Evolutionary conservation across 257 asterid genomes (phyloP).

Genomic region (Plantago major): DNA sequence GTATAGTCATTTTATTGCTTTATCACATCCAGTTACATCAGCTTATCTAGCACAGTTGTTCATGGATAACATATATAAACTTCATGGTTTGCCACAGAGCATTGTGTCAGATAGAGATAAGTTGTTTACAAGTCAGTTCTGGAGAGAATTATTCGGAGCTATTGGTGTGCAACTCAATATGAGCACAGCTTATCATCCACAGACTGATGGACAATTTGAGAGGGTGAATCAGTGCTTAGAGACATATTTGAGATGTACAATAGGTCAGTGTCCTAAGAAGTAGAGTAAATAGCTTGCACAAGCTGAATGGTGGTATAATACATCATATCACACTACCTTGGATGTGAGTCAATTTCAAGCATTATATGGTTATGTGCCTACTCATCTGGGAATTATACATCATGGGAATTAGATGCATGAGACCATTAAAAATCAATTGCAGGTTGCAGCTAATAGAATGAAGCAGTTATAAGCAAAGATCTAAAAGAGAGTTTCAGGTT

Average conservation of each 20-base stretch:
- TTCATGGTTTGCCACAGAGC: not conserved
- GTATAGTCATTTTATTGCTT: not conserved
- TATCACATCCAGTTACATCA: not conserved
- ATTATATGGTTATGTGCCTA: not conserved
- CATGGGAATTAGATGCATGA: not conserved
- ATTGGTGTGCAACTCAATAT: too few species aligned
- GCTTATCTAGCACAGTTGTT: not conserved
- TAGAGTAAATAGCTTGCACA: not conserved
- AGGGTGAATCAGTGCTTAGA: conserved; percentile 1
- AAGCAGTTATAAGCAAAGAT: not conserved
- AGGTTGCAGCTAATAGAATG: too few species aligned
- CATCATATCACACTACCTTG: not conserved
- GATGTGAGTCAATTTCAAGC: conserved; percentile 14
- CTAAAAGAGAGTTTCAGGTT: not conserved
- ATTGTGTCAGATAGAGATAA: too few species aligned
- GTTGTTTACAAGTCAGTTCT: too few species aligned
- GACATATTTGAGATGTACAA: not conserved
- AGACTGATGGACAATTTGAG: conserved; percentile 1
- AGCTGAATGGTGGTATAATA: conserved; percentile 12
- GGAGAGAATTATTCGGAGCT: too few species aligned
- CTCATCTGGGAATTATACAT: not conserved
- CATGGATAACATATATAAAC: not conserved
- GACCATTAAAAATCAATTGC: not conserved
- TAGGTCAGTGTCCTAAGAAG: not conserved
- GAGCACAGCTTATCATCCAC: too few species aligned